Base-by-base conservation (phyloP, 2,329 filamentous ascomycete genomes). In the Pseudocercospora ulei region DNA sequence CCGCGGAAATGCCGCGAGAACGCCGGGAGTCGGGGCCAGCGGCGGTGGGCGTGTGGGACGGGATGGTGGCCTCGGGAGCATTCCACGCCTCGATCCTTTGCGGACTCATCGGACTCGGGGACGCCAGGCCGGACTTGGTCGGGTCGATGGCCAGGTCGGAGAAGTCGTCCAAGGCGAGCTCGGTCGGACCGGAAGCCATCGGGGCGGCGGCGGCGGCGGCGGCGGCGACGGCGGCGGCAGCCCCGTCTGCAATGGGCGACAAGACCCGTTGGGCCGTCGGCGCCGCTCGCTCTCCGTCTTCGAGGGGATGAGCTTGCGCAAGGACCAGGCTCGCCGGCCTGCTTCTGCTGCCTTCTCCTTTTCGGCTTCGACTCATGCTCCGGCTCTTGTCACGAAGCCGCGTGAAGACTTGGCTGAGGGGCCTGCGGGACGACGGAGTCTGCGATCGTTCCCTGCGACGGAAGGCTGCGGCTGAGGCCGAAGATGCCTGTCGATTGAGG, bases 41-140 rank as follows among this genome's bases (percentile, higher is more conserved):
- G n/a, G n/a, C n/a, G 13, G 12, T 26, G 11, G 43, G 45, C 16
- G 43, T 48, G 11, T 40, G 36, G 5, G 43, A 44, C 6, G 50
- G 46, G 6, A 53, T 25, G 19, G 34, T 41, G 3, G 48, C 51
- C 24, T 50, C 44, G 14, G 51, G 48, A 13, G 44, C 41, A 35
- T 54, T 50, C 50, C 52, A 54, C 7, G 50, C 41, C 33, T 54
- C 52, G 12, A 43, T 38, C 12, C 52, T 31, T 20, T 37, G 34
- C 7, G 43, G 42, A 29, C 28, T 33, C 11, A 8, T 12, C 16
- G 30, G 30, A 16, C n/a, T 23, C 4, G 18, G 30, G 23, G 30
- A 33, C 23, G 17, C 11, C 5, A 33, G 12, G 11, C 30, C 30
- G 23, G 39, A 33, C 24, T 25, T 30, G 1, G 26, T 34, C 7